Base-by-base conservation (phyloP, 106 monocot species). In the Acorus calamus region DNA sequence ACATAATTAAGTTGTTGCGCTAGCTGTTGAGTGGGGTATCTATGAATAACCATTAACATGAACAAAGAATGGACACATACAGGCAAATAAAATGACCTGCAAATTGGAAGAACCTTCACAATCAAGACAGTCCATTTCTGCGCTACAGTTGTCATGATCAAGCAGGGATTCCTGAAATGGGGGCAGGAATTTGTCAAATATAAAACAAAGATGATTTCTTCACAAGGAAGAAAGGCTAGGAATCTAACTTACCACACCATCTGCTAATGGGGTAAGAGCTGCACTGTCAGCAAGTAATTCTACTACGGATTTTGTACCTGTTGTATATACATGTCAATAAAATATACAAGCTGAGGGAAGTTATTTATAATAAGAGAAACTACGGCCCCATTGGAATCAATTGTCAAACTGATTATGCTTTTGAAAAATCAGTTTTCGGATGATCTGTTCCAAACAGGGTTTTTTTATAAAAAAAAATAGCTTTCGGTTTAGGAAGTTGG, bases 241-340 rank as follows among this genome's bases (percentile, higher is more conserved):
- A 57, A 53, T 6, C 3, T 47, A 59, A 69, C 84, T 65, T 68
- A 91, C 83, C 63, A 84, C 87, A 69, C 81, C 65, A 59, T 77
- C 79, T 50, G 70, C 77, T 60, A 76, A 46, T 7, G 79, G 81
- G 8, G 79, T 74, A 4, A 71, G 65, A 58, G 76, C 60, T 13
- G 80, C 71, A 62, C 76, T 83, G 71, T 91, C 84, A 45, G 96
- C 72, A 55, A 96, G 79, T 67, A 96, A 70, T 71, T 96, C 84
- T 58, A 85, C 82, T 47, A 96, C 87, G 11, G 96, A 91, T 82
- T 90, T 91, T 63, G 84, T 65, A 53, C 28, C 28, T 28, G 50
- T 51, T 64, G 79, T 64, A 59, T 76, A 83, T 88, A 65, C 47
- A 48, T 50, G 28, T 10, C 49, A 73, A 13, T 2, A 52, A 60